Percentiles rank a stretch among this genome's conserved stretches.
Evolutionary conservation across 352 stramenopile species (phyloP).

Genomic region (Phytophthora capsici): DNA sequence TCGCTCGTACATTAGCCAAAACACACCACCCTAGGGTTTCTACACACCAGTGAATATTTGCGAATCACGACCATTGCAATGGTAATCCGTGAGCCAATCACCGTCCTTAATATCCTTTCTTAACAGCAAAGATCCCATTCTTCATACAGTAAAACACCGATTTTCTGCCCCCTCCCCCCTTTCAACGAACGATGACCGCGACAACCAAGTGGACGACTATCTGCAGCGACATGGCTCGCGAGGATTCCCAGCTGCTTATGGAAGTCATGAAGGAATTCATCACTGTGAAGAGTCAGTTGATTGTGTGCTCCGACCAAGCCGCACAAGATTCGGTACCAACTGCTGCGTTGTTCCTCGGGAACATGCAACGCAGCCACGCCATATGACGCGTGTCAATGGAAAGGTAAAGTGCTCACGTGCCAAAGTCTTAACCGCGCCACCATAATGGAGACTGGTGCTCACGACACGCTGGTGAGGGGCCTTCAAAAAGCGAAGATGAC

Average conservation of each 20-base stretch:
- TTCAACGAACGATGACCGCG: not conserved
- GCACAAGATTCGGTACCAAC: not conserved
- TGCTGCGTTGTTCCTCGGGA: not conserved
- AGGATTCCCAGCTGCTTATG: not conserved
- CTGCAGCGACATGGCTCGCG: not conserved
- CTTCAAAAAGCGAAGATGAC: not conserved
- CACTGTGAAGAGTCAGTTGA: not conserved
- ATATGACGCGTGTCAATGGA: not conserved
- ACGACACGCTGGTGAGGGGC: not conserved
- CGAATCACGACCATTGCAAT: too few relatives aligned
- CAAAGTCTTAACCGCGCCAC: not conserved
- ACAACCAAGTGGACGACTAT: not conserved
- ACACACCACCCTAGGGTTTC: too few relatives aligned
- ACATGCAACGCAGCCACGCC: conserved; percentile 1
- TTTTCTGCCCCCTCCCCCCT: not conserved
- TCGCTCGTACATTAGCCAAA: too few relatives aligned
- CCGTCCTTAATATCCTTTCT: too few relatives aligned
- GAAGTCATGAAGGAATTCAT: not conserved
- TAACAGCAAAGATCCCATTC: too few relatives aligned
- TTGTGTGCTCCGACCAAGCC: not conserved
- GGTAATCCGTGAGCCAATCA: too few relatives aligned
- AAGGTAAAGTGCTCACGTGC: not conserved
- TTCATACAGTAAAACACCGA: too few relatives aligned
- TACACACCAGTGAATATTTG: too few relatives aligned
- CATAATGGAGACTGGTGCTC: not conserved